Base-by-base conservation (phyloP, 2,329 filamentous ascomycete species). In the Zalaria obscura region DNA sequence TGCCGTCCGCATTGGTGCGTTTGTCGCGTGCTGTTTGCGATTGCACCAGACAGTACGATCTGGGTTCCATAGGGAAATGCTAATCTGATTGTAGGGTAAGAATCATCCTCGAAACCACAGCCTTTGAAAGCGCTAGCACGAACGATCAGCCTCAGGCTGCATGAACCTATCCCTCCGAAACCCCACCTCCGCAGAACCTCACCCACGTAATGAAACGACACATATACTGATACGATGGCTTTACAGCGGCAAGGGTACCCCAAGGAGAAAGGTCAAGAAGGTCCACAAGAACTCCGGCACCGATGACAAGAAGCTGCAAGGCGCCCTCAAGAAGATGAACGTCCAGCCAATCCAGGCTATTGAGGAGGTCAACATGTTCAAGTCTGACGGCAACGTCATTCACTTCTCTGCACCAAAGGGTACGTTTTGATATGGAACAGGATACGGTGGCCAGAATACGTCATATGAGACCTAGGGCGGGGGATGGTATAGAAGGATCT, bases 331-430 rank as follows among this genome's bases (percentile, higher is more conserved):
- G 84, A 98, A 98, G 83, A 80, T 98, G 67, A 96, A 96, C 71
- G 89, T 93, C 46, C 91, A 98, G 78, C 91, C 91, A 60, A 96
- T 98, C 70, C 88, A 93, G 75, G 86, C 84, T 53, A 98, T 98
- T 59, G 91, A 98, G 80, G 91, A 98, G 76, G 91, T 98, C 67
- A 98, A 98, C 82, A 98, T 98, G 91, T 98, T 98, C 82, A 98
- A 98, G 83, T 83, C 84, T 64, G 91, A 98, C 65, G 91, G 91
- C 68, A 98, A 98, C 68, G 91, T 98, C 67, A 96, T 98, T 62
- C 91, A 98, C 78, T 98, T 98, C 66, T 83, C 86, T 58, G 85
- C 85, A 61, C 91, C 91, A 57, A 95, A 95, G 76, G 91, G 91
- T 96, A 71, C 62, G 77, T 72, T 33, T 38, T 28, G 29, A n/a